phyloP scores from a whole-genome alignment of 2,329 filamentous ascomycete genomes.

The Penicillium sumatraense region DNA sequence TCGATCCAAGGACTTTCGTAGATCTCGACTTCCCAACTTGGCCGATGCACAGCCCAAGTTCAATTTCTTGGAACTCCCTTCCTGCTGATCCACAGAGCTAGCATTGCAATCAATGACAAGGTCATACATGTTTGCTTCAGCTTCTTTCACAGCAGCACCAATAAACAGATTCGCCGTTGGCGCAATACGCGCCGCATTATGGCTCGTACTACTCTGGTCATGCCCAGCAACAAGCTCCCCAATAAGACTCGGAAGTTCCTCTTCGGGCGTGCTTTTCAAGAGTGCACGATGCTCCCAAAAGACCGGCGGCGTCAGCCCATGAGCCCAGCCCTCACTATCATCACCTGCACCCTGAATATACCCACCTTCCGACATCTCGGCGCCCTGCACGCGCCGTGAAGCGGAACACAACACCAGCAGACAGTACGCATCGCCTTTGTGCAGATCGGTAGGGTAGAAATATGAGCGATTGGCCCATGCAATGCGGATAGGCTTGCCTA shows the following conservation, averaged over 20 bases:
- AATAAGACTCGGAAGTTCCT: conserved; percentile 62
- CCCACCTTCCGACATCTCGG: conserved; percentile 70
- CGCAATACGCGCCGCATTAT: conserved; percentile 37
- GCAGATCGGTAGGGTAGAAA: conserved; percentile 51
- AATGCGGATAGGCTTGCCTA: conserved; percentile 75
- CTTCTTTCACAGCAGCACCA: conserved; percentile 34
- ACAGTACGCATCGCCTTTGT: conserved; percentile 61
- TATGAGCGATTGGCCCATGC: conserved; percentile 79
- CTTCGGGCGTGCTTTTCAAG: conserved; percentile 69
- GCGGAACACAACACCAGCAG: conserved; percentile 85
- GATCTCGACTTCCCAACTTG: conserved; percentile 80
- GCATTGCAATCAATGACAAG: conserved; percentile 49
- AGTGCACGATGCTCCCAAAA: conserved; percentile 75
- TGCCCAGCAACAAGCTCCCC: conserved; percentile 44
- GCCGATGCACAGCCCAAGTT: conserved; percentile 69
- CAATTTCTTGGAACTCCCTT: conserved; percentile 46
- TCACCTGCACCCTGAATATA: conserved; percentile 96
- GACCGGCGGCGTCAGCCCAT: conserved; percentile 73
- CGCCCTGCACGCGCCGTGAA: conserved; percentile 71
- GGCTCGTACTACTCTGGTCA: conserved; percentile 18
- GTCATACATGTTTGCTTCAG: conserved; percentile 47
- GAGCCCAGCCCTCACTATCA: conserved; percentile 91
- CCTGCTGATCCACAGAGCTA: conserved; percentile 23
- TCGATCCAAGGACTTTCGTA: conserved; percentile 71
- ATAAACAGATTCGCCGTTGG: conserved; percentile 45